phyloP scores from a whole-genome alignment of 2,329 filamentous ascomycete species.

The Fusarium brachygibbosum region DNA sequence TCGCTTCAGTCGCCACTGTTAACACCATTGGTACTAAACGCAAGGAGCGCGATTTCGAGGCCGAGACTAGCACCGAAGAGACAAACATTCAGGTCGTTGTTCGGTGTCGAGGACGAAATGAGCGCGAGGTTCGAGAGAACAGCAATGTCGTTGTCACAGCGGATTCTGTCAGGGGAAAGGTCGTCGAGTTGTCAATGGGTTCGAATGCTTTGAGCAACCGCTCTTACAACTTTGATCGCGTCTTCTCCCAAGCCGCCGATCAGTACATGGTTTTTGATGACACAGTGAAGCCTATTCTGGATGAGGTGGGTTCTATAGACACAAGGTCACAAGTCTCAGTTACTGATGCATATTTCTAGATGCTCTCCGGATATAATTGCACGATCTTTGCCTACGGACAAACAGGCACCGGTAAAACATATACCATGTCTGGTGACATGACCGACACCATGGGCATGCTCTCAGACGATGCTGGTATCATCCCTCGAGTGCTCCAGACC shows the following conservation, averaged over 20 bases:
- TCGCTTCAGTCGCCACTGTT: constrained; percentile 72
- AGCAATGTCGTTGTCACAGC: constrained; percentile 92
- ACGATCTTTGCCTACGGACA: constrained; percentile 99
- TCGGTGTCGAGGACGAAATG: constrained; percentile 90
- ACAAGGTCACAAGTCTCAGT: constrained; percentile 6
- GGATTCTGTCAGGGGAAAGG: constrained; percentile 87
- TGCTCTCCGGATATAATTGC: constrained; percentile 95
- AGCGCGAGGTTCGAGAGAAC: constrained; percentile 93
- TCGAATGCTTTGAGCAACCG: constrained; percentile 94
- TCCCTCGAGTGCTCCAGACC: constrained; percentile 88
- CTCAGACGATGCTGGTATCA: constrained; percentile 93
- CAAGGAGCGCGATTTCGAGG: constrained; percentile 87
- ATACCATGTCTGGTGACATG: constrained; percentile 99
- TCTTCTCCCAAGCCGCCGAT: constrained; percentile 94
- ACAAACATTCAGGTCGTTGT: constrained; percentile 99
- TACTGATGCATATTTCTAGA: constrained; percentile 65
- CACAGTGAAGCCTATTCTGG: constrained; percentile 90
- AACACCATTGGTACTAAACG: constrained; percentile 77
- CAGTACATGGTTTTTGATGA: constrained; percentile 96
- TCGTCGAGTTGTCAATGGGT: constrained; percentile 90
- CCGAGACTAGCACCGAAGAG: constrained; percentile 75
- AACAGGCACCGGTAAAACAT: constrained; percentile 97
- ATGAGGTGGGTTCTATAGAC: constrained; percentile 74
- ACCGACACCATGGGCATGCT: constrained; percentile 85
- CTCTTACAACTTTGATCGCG: constrained; percentile 95